Conservation (phyloP, 495 filamentous ascomycete genomes). For the Penicillium cosmopolitanum region DNA sequence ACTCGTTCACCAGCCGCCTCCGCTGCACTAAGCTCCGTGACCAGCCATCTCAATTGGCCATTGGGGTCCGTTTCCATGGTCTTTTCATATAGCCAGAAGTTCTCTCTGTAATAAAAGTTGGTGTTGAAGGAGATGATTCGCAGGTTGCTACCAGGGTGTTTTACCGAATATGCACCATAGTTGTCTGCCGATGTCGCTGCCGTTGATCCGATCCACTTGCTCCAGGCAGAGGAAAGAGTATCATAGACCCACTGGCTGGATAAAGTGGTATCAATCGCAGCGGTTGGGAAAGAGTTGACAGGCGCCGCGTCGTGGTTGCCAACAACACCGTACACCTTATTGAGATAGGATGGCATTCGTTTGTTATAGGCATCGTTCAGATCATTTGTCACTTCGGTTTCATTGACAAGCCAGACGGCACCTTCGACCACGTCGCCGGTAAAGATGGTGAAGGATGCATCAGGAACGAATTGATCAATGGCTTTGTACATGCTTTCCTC, state of each 20-base stretch:
- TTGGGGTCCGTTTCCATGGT: conserved; percentile 52
- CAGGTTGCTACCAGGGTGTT: conserved; percentile 43
- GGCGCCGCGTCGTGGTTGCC: conserved; percentile 61
- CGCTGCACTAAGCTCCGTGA: conserved; percentile 55
- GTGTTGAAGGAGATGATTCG: conserved; percentile 60
- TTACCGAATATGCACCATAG: conserved; percentile 55
- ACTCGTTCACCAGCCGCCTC: conserved; percentile 54
- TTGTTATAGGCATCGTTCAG: conserved; percentile 46
- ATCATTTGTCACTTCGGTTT: conserved; percentile 44
- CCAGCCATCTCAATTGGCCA: conserved; percentile 52
- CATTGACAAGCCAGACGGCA: conserved; percentile 32
- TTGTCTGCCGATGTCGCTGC: conserved; percentile 40
- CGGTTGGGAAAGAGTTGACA: conserved; percentile 53
- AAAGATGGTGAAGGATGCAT: conserved; percentile 30
- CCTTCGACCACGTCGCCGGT: conserved; percentile 33
- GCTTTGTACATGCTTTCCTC: conserved; percentile 58
- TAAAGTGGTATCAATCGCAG: conserved; percentile 36
- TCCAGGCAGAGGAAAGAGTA: conserved; percentile 48
- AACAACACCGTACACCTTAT: conserved; percentile 49
- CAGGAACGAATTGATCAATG: conserved; percentile 31
- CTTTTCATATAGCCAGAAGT: conserved; percentile 56
- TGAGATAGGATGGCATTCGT: conserved; percentile 33
- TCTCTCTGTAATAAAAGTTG: conserved; percentile 57
- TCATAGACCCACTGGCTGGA: conserved; percentile 57
- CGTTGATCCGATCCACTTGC: conserved; percentile 45